Percentiles rank a stretch among this genome's conserved stretches.
These are phyloP conservation scores for Cupressus sempervirens DNA, from an alignment of 75 land plant genomes.

Conservation along the genomic window DNA sequence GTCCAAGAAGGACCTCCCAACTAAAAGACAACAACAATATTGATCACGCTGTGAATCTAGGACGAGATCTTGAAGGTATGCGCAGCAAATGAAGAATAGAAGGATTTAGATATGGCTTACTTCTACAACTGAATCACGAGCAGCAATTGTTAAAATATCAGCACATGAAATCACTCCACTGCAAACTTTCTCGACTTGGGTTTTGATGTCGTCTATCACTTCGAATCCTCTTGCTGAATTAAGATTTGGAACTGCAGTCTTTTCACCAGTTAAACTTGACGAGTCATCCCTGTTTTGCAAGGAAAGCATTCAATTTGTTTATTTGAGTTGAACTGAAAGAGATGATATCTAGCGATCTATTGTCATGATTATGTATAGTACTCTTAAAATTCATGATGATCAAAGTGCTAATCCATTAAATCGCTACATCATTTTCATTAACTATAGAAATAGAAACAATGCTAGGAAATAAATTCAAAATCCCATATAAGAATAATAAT, in stretches of 20 bases:
- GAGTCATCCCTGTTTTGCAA: conserved; percentile 17
- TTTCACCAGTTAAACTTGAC: conserved; percentile 10
- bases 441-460: too few relatives aligned
- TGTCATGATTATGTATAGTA: too few relatives aligned
- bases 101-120: not conserved
- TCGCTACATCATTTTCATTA: too few relatives aligned
- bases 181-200: conserved; percentile 9
- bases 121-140: not conserved
- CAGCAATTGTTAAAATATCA: not conserved
- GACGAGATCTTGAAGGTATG: not conserved
- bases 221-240: not conserved
- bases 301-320: too few relatives aligned
- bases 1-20: conserved; percentile 20
- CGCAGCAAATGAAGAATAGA: too few relatives aligned
- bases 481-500: too few relatives aligned
- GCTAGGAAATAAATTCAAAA: too few relatives aligned
- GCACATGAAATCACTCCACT: not conserved
- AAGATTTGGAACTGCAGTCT: conserved; percentile 23
- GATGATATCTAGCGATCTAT: too few relatives aligned
- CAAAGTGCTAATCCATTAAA: too few relatives aligned
- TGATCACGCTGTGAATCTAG: not conserved
- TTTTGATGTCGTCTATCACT: conserved; percentile 8
- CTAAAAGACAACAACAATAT: conserved; percentile 1
- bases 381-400: too few relatives aligned
- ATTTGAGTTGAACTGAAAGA: too few relatives aligned